Base-by-base conservation (phyloP, 768 basidiomycete species). In the Russula sp. region DNA sequence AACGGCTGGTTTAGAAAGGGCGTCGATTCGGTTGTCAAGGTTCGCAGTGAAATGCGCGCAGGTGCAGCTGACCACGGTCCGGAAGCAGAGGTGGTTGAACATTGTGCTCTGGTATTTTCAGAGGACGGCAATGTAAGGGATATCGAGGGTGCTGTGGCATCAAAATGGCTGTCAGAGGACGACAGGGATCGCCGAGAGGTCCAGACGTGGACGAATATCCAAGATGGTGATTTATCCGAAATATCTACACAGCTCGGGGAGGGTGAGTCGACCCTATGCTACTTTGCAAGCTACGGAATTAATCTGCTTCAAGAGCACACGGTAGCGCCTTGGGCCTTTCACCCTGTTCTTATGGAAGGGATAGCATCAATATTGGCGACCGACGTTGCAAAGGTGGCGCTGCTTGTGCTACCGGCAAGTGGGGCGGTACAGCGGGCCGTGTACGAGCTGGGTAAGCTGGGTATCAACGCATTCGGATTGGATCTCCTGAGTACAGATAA, bases 311-410 rank as follows among this genome's bases (percentile, higher is more conserved):
- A 56, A 85, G 85, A 77, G 67, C 75, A 80, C 67, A 65, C 70
- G 16, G 73, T 70, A 39, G 78, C 76, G 3, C 73, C 78, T 42
- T 81, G 84, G 41, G 80, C 81, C 16, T 80, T 86, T 65, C 80
- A 83, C 67, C 76, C 79, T 7, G 75, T 77, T 63, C 73, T 77
- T 36, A 68, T 90, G 65, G 89, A 91, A 69, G 84, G 85, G 2
- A 78, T 91, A 51, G 88, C 86, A 6, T 79, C 82, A 10, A 77
- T 78, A 5, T 86, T 91, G 70, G 89, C 88, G 18, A 69, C 89
- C 20, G 87, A 89, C 57, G 89, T 91, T 22, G 84, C 87, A 42
- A 77, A 78, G 43, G 68, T 82, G 13, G 89, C 82, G 20, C 74
- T 91, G 18, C 75, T 91, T n/a, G 84, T 89, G 18, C 69, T 91